Conservation (phyloP, 345 rosid genomes). For the Populus ilicifolia region DNA sequence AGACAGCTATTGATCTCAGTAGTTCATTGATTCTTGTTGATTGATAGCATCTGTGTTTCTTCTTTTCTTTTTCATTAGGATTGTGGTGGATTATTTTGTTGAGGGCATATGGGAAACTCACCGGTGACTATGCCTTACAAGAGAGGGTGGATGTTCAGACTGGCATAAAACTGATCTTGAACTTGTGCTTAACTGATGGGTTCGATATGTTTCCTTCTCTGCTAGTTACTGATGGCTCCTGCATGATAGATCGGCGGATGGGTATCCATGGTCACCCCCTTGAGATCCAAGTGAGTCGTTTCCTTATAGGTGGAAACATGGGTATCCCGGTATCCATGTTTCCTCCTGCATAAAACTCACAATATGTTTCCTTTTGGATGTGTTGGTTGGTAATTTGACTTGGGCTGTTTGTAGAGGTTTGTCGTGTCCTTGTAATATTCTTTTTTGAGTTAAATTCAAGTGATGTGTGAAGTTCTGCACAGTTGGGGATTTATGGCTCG, state of each 20-base stretch:
- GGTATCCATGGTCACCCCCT: conserved; percentile 38
- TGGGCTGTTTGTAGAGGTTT: background rate
- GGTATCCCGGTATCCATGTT: too few species aligned
- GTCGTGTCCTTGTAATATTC: background rate
- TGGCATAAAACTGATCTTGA: conserved; percentile 28
- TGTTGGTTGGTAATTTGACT: background rate
- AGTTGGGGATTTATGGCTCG: background rate
- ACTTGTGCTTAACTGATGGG: conserved; percentile 31
- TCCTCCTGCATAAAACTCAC: too few species aligned
- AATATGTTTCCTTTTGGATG: background rate
- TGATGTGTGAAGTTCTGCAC: background rate
- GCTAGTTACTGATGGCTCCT: conserved; percentile 34
- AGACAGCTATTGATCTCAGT: background rate
- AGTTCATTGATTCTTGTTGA: conserved; percentile 3
- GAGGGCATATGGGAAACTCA: conserved; percentile 33
- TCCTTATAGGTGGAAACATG: too few species aligned
- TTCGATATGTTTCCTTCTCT: conserved; percentile 37
- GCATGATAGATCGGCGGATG: conserved; percentile 38
- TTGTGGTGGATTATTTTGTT: conserved; percentile 35
- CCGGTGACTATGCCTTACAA: conserved; percentile 34
- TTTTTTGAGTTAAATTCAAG: background rate
- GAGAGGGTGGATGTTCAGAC: conserved; percentile 38
- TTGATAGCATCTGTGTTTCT: background rate
- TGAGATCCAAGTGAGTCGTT: conserved; percentile 29
- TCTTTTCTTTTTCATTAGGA: conserved; percentile 12